Percentiles rank a stretch among this genome's conserved stretches.
Conservation (phyloP, 768 basidiomycete species). For the Rhodotorula sphaerocarpa region DNA sequence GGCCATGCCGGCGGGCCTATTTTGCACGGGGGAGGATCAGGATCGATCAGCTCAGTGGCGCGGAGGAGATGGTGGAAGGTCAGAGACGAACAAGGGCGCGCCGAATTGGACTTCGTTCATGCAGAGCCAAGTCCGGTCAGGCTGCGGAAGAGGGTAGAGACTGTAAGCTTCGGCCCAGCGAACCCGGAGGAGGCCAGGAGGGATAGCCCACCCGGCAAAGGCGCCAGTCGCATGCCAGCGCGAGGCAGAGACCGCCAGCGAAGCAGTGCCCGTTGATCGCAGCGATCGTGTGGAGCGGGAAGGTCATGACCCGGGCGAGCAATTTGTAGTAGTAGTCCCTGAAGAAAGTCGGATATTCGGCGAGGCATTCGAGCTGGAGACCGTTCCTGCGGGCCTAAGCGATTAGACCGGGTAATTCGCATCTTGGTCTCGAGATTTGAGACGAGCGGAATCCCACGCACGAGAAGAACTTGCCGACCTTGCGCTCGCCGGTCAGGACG, state of each 20-base stretch:
- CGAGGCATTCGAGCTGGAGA: conserved; percentile 22
- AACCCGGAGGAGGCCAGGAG: background rate
- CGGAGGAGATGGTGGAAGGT: too few species aligned
- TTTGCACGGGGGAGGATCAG: background rate
- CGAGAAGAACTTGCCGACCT: conserved; percentile 34
- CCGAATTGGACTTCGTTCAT: conserved; percentile 70
- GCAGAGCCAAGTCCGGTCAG: conserved; percentile 75
- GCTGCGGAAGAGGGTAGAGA: background rate
- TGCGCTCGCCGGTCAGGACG: conserved; percentile 27
- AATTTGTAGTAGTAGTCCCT: conserved; percentile 25
- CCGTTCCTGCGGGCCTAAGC: conserved; percentile 30
- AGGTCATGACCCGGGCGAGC: conserved; percentile 17
- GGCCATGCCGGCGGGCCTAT: conserved; percentile 65
- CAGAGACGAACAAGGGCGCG: background rate
- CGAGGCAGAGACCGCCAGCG: conserved; percentile 70
- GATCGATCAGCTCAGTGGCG: background rate
- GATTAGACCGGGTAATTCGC: background rate
- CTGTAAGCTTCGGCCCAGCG: background rate
- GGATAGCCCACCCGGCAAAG: conserved; percentile 60
- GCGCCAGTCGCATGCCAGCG: conserved; percentile 76
- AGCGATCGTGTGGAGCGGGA: conserved; percentile 29
- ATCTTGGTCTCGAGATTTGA: too few species aligned
- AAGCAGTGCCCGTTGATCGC: conserved; percentile 55
- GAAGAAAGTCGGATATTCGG: conserved; percentile 26
- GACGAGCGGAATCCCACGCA: too few species aligned